Conservation (phyloP, 805 yeast genomes). For the Saccharomyces cerevisiae region DNA sequence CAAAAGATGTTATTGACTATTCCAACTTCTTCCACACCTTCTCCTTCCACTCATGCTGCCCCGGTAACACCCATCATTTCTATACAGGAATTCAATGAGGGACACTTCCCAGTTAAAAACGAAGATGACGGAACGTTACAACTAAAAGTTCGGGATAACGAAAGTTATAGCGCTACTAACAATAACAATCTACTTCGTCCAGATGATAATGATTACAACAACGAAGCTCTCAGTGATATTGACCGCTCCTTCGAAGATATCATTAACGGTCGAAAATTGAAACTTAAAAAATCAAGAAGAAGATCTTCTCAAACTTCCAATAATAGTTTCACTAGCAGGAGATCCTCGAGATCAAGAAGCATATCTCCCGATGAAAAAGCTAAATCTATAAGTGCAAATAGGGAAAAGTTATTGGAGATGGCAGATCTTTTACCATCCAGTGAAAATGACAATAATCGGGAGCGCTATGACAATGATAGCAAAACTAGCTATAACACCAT, state of each 20-base stretch:
- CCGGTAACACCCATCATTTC: slow-evolving; percentile 7
- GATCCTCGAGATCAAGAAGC: slow-evolving; percentile 14
- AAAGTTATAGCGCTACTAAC: slow-evolving; percentile 1
- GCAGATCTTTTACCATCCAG: slow-evolving; percentile 16
- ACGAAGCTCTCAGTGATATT: slow-evolving; percentile 6
- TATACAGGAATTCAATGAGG: slow-evolving; percentile 19
- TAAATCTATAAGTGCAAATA: slow-evolving; percentile 25
- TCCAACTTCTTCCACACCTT: background rate
- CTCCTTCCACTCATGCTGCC: background rate
- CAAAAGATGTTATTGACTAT: background rate
- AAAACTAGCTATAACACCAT: background rate
- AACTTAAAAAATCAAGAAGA: slow-evolving; percentile 8
- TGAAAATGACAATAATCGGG: background rate
- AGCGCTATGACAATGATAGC: background rate
- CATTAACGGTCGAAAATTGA: slow-evolving; percentile 23
- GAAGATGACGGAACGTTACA: slow-evolving; percentile 2
- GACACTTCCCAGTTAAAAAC: slow-evolving; percentile 5
- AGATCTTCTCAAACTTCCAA: slow-evolving; percentile 12
- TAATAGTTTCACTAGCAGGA: slow-evolving; percentile 8
- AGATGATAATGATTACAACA: background rate
- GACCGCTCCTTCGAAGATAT: slow-evolving; percentile 15
- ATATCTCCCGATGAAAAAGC: slow-evolving; percentile 25
- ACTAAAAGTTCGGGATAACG: slow-evolving; percentile 1
- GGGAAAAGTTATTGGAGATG: slow-evolving; percentile 25
- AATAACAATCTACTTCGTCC: slow-evolving; percentile 2